Base-by-base conservation (phyloP, 2,329 filamentous ascomycete species). In the Paraphaeosphaeria sporulosa region DNA sequence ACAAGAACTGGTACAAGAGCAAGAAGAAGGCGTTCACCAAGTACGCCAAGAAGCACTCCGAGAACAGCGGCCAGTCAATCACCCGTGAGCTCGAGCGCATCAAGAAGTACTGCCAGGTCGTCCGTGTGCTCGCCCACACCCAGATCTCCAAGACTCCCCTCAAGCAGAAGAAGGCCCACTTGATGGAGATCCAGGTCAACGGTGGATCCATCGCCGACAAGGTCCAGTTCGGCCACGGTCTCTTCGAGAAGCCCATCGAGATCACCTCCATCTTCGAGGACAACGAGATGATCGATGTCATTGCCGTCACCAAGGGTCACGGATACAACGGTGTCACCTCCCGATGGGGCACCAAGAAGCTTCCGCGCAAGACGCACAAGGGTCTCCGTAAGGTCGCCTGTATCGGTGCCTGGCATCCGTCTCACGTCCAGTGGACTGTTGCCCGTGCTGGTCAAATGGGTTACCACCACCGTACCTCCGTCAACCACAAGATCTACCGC, bases 1-100 rank as follows among this genome's bases (percentile, higher is more conserved):
- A 99, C 92, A 98, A 98, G 93, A 99, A 99, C 91, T 99, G 95
- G 95, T 99, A 99, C 92, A 97, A 97, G 91, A 93, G 90, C 89
- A 99, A 99, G 94, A 98, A 97, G 93, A 99, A 99, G 94, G 95
- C 95, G 67, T 99, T 99, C 88, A 99, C 95, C 89, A 97, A 96
- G 89, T 99, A 99, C 86, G 93, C 95, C 87, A 99, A 98, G 93
- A 94, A 96, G 90, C 93, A 98, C 90, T 93, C 94, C 70, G 94
- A 98, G 87, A 90, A 85, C 86, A 91, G 84, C 84, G 94, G 93
- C 78, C 86, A 92, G 75, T 93, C 92, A 79, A 91, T 98, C 87
- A 93, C 91, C 83, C 92, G 92, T 81, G 95, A 99, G 85, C 90
- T 99, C 80, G 95, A 98, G 91, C 94, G 95, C 85, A 98, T 99